Base-by-base conservation (phyloP, 169 alveolate genomes). In the Plasmodium vivax region DNA sequence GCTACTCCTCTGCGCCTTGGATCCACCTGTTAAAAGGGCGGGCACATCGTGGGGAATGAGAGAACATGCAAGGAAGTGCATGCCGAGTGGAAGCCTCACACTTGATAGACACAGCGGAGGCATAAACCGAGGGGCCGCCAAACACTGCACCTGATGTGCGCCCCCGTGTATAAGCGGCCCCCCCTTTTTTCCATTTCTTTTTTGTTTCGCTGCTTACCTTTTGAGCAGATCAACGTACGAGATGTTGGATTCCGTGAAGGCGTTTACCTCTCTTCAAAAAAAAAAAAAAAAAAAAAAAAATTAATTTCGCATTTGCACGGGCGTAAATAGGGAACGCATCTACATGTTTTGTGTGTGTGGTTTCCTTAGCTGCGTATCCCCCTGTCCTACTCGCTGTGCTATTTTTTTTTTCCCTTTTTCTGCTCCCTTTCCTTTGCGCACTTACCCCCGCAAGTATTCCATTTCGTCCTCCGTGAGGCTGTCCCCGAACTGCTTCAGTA, bases 401-500 rank as follows among this genome's bases (percentile, higher is more conserved):
- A n/a, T 27, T n/a, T 36, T 72, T 30, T 34, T 68, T 10, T 6
- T 72, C 77, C 51, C 45, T 23, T 72, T 23, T 84, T 73, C 43
- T 38, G 38, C 23, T 38, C 72, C 41, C 51, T 43, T 81, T 19
- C 71, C 6, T 58, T 68, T 68, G 72, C 47, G 75, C 45, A 30
- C 38, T 32, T 87, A 85, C 93, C 43, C 30, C 36, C 45, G 87
- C 68, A 87, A 54, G 30, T 75, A 87, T 12, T 74, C 83, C 27
- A 51, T 41, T 77, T 87, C 93, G 30, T 87, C 87, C 6, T 87
- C 93, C 19, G 82, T 87, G 23, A 87, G 71, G 4, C 71, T 75
- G 43, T 87, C 93, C 27, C 93, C 93, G 30, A 87, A 87, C 58
- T 87, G 85, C 81, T 71, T 87, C 47, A 87, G 58, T 27, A 87